phyloP scores from a whole-genome alignment of 495 filamentous ascomycete species.

The Xylaria intraflava region DNA sequence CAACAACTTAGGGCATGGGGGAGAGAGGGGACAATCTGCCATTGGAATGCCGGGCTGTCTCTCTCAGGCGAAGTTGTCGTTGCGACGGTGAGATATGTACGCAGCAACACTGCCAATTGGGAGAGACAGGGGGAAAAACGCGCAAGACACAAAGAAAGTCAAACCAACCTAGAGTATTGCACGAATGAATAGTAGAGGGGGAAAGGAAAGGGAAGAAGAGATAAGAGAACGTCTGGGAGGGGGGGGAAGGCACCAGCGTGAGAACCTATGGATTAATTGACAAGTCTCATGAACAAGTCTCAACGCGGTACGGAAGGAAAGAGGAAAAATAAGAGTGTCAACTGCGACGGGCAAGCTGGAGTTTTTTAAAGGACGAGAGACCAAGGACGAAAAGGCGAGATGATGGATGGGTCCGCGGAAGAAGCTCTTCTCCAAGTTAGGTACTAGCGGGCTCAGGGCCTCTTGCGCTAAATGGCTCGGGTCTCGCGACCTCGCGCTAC shows the following conservation, averaged over 20 bases:
- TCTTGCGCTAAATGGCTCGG: conserved; percentile 1
- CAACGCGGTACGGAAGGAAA: conserved; percentile 28
- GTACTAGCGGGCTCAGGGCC: conserved; percentile 1
- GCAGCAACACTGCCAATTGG: too few species aligned
- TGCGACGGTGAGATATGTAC: neutral
- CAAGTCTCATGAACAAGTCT: conserved; percentile 29
- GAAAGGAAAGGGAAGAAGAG: neutral
- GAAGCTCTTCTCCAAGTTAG: conserved; percentile 33
- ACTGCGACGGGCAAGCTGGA: conserved; percentile 23
- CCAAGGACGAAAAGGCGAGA: conserved; percentile 19
- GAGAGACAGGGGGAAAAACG: too few species aligned
- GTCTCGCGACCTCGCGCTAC: conserved; percentile 16
- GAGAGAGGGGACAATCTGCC: neutral
- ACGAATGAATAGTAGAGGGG: conserved; percentile 3
- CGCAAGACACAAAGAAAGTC: conserved; percentile 8
- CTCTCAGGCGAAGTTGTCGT: neutral
- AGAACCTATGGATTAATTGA: conserved; percentile 25
- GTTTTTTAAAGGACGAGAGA: conserved; percentile 23
- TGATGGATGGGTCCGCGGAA: conserved; percentile 23
- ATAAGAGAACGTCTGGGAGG: conserved; percentile 26
- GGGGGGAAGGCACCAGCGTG: conserved; percentile 31
- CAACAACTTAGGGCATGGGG: neutral
- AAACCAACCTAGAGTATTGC: conserved; percentile 16
- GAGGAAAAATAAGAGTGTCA: conserved; percentile 22
- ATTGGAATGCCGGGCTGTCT: conserved; percentile 7